These are phyloP conservation scores for Curvularia sp. DNA, from an alignment of 2,329 filamentous ascomycete genomes.

Conservation along the genomic window DNA sequence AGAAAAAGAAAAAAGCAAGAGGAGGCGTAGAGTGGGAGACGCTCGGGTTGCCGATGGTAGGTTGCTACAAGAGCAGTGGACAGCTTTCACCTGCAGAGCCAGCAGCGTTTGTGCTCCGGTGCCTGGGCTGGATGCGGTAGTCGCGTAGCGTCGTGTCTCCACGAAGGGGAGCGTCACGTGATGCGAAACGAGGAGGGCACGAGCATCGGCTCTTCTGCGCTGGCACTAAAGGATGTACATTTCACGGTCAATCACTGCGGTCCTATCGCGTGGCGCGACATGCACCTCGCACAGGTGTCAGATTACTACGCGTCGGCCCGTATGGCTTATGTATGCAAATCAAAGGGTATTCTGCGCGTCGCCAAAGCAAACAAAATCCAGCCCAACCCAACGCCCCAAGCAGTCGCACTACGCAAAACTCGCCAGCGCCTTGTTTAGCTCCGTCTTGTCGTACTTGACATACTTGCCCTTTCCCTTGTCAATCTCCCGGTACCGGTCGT, in stretches of 20 bases:
- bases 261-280: constrained; percentile 1
- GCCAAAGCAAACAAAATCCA: constrained; percentile 22
- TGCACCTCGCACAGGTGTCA: constrained; percentile 15
- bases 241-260: neutral
- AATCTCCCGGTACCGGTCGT: constrained; percentile 95
- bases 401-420: constrained; percentile 48
- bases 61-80: constrained; percentile 32
- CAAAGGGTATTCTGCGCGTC: constrained; percentile 45
- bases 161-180: constrained; percentile 43
- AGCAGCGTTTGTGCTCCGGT: constrained; percentile 24
- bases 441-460: constrained; percentile 92
- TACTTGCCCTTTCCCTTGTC: constrained; percentile 99
- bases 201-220: constrained; percentile 11
- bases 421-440: constrained; percentile 70
- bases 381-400: constrained; percentile 29
- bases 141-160: constrained; percentile 32
- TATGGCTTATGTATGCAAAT: constrained; percentile 27
- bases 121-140: constrained; percentile 24
- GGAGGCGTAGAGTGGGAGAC: neutral
- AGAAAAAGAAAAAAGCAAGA: neutral
- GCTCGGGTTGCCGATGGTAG: neutral
- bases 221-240: neutral
- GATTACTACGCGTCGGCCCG: constrained; percentile 27
- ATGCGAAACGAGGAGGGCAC: constrained; percentile 18
- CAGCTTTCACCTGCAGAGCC: constrained; percentile 20